A percentile compares a stretch with the other conserved stretches of the same genome.
These are phyloP conservation scores for Periconia sp. DNA, from an alignment of 2,329 filamentous ascomycete genomes.

Conservation along the genomic window DNA sequence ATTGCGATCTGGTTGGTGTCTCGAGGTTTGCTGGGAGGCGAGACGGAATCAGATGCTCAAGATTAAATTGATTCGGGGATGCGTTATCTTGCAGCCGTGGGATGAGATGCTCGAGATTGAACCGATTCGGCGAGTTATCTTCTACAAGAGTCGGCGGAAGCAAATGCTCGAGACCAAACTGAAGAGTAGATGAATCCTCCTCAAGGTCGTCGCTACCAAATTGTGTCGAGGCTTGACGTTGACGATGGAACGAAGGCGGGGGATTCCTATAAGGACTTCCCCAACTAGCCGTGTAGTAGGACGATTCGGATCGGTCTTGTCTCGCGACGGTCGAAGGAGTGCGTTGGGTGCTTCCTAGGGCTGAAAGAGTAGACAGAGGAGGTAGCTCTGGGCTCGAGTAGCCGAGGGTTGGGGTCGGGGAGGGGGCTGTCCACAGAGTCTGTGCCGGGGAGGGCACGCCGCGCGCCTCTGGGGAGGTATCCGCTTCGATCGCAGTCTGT, in stretches of 20 bases:
- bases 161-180: constrained; percentile 48
- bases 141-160: constrained; percentile 42
- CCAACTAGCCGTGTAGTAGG: constrained; percentile 81
- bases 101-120: constrained; percentile 48
- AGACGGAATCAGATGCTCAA: constrained; percentile 48
- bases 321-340: constrained; percentile 43
- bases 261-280: constrained; percentile 84
- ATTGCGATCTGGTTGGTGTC: constrained; percentile 31
- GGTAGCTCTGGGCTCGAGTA: constrained; percentile 51
- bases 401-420: constrained; percentile 48
- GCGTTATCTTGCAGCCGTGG: constrained; percentile 39
- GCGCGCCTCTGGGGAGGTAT: constrained; percentile 31
- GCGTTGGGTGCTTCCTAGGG: constrained; percentile 37
- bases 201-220: constrained; percentile 48
- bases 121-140: constrained; percentile 41
- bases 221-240: constrained; percentile 32
- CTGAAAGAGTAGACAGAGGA: constrained; percentile 41
- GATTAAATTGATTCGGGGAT: constrained; percentile 43
- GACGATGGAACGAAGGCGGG: constrained; percentile 51
- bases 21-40: constrained; percentile 34
- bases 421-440: constrained; percentile 47
- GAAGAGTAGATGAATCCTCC: constrained; percentile 41
- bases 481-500: constrained; percentile 28
- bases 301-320: constrained; percentile 51
- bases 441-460: constrained; percentile 39